Percentiles rank a stretch among this genome's conserved stretches.
Evolutionary conservation across 495 filamentous ascomycete species (phyloP).

Genomic region (Copromyces sp.): DNA sequence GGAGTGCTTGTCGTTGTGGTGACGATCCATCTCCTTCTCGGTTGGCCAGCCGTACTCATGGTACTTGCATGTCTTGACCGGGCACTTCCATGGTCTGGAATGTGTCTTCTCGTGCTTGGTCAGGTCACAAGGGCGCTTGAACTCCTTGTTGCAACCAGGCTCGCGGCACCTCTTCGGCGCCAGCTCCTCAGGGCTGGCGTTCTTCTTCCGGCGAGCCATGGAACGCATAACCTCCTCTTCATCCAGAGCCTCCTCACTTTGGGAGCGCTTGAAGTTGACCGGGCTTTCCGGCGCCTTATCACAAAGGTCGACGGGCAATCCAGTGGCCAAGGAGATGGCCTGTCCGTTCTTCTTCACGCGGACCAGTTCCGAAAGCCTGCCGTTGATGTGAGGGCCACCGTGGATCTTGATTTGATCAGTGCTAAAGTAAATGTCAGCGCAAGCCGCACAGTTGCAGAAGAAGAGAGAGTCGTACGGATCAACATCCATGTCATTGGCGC

Average conservation of each 20-base stretch:
- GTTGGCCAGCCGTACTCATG: conserved; percentile 84
- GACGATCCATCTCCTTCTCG: conserved; percentile 92
- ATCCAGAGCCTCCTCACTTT: conserved; percentile 48
- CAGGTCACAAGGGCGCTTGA: conserved; percentile 84
- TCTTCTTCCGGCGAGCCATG: conserved; percentile 85
- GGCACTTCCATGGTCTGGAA: conserved; percentile 89
- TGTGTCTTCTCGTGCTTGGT: conserved; percentile 98
- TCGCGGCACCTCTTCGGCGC: conserved; percentile 60
- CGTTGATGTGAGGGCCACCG: conserved; percentile 67
- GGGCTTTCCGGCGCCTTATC: conserved; percentile 32
- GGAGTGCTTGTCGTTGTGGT: conserved; percentile 92
- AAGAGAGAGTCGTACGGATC: conserved; percentile 35
- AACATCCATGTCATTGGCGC: conserved; percentile 39
- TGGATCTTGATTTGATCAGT: conserved; percentile 60
- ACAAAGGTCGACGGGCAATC: conserved; percentile 38
- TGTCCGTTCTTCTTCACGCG: conserved; percentile 66
- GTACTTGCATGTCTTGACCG: conserved; percentile 72
- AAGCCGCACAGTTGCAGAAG: background rate
- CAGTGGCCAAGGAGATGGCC: conserved; percentile 60
- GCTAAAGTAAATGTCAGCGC: conserved; percentile 36
- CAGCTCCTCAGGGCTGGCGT: conserved; percentile 57
- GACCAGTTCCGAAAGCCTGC: conserved; percentile 67
- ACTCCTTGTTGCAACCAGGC: conserved; percentile 69
- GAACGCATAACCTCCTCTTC: conserved; percentile 74
- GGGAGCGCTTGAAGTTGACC: conserved; percentile 49